A percentile compares a stretch with the other conserved stretches of the same genome.
Evolutionary conservation across 345 rosid genomes (phyloP).

Genomic region (Leavenworthia alabamica): DNA sequence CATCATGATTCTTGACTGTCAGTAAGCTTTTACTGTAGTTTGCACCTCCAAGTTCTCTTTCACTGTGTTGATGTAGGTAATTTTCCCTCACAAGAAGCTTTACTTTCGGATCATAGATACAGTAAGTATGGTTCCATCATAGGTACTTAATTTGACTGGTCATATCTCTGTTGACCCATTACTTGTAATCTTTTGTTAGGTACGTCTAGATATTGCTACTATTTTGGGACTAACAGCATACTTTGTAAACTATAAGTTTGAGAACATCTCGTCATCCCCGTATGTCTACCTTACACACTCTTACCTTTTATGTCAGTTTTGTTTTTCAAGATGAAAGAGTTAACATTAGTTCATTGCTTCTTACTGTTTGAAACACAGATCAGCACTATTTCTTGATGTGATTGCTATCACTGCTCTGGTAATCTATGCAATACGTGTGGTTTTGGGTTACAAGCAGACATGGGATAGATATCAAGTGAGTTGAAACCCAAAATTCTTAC

Average conservation of each 20-base stretch:
- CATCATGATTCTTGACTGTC: slow-evolving; percentile 3
- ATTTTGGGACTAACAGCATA: slow-evolving; percentile 86
- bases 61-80: slow-evolving; percentile 47
- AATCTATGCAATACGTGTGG: slow-evolving; percentile 74
- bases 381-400: slow-evolving; percentile 84
- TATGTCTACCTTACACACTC: slow-evolving; percentile 28
- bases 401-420: slow-evolving; percentile 73
- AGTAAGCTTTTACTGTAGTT: slow-evolving; percentile 1
- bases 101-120: slow-evolving; percentile 95
- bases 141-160: not conserved
- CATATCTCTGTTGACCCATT: slow-evolving; percentile 8
- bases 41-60: slow-evolving; percentile 17
- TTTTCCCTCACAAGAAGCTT: slow-evolving; percentile 92
- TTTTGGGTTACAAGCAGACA: slow-evolving; percentile 94
- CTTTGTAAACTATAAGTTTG: slow-evolving; percentile 89
- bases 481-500: slow-evolving; percentile 1
- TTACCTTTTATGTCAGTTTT: not conserved
- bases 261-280: slow-evolving; percentile 80
- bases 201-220: slow-evolving; percentile 77
- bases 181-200: slow-evolving; percentile 43
- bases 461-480: slow-evolving; percentile 97
- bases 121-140: slow-evolving; percentile 41
- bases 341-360: not conserved
- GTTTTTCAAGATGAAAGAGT: not conserved
- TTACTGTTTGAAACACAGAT: slow-evolving; percentile 37